phyloP scores from a whole-genome alignment of 2,329 filamentous ascomycete genomes.

The Epichloe scottii region DNA sequence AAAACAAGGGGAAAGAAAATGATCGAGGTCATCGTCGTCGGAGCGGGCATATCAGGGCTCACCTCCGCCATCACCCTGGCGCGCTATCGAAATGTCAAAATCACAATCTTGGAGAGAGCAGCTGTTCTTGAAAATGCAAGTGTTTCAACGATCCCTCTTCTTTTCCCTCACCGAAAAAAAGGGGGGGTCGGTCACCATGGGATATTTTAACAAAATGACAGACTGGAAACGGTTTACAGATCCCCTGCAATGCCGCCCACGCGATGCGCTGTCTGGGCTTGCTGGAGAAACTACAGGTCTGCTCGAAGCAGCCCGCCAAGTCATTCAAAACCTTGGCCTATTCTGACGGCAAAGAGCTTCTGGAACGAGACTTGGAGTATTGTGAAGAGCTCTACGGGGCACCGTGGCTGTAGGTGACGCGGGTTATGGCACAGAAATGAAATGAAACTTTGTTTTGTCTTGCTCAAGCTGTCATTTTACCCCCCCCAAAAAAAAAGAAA shows the following conservation, averaged over 20 bases:
- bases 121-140: neutral
- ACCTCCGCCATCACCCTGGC: constrained; percentile 6
- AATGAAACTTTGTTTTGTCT: no score
- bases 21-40: constrained; percentile 8
- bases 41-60: constrained; percentile 10
- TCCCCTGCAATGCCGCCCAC: constrained; percentile 10
- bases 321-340: constrained; percentile 1
- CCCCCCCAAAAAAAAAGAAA: no score
- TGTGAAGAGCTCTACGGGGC: constrained; percentile 9
- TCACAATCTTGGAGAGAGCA: constrained; percentile 8
- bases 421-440: neutral
- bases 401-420: constrained; percentile 10
- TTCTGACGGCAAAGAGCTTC: neutral
- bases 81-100: constrained; percentile 1
- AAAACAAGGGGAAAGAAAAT: neutral
- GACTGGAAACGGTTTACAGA: constrained; percentile 10
- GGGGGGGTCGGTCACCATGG: neutral
- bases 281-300: constrained; percentile 6
- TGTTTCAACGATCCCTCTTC: neutral
- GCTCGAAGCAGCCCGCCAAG: neutral
- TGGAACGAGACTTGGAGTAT: constrained; percentile 5
- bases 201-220: neutral
- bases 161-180: neutral
- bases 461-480: no score
- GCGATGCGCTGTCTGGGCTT: constrained; percentile 9